Percentiles rank a stretch among this genome's conserved stretches.
These are phyloP conservation scores for Cichorium intybus DNA, from an alignment of 140 eudicot genomes.

Conservation along the genomic window DNA sequence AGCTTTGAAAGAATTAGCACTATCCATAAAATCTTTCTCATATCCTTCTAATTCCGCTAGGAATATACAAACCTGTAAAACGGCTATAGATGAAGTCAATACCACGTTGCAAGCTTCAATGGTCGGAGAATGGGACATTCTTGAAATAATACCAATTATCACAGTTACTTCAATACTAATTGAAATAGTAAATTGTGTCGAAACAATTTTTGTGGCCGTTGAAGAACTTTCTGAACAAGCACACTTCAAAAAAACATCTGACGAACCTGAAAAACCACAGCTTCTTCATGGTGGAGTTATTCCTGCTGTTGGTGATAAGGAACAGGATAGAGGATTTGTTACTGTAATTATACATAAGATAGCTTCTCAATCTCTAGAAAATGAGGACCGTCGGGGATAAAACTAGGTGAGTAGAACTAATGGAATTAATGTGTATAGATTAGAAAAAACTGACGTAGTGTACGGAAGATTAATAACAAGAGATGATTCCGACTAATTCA, in stretches of 20 bases:
- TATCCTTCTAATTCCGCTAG: slow-evolving; percentile 21
- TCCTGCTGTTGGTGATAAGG: background rate
- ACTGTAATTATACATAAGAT: slow-evolving; percentile 13
- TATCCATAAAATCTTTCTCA: slow-evolving; percentile 44
- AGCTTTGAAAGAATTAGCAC: slow-evolving; percentile 58
- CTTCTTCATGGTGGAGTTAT: slow-evolving; percentile 15
- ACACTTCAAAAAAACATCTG: slow-evolving; percentile 22
- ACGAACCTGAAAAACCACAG: slow-evolving; percentile 7
- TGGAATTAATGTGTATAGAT: background rate
- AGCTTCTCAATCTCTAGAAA: background rate
- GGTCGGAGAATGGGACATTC: slow-evolving; percentile 37
- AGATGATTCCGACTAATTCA: slow-evolving; percentile 5
- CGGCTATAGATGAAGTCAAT: slow-evolving; percentile 49
- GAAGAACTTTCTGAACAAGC: slow-evolving; percentile 58
- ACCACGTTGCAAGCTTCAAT: slow-evolving; percentile 35
- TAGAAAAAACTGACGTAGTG: background rate
- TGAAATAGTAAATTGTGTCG: slow-evolving; percentile 48
- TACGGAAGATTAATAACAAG: background rate
- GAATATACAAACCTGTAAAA: slow-evolving; percentile 40
- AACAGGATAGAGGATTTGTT: slow-evolving; percentile 16
- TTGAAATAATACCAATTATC: slow-evolving; percentile 44
- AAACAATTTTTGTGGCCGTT: slow-evolving; percentile 44
- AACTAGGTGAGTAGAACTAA: background rate
- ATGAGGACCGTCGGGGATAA: background rate
- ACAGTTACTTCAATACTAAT: slow-evolving; percentile 60